Evolutionary conservation across 345 rosid species (phyloP).

Genomic region (Iberis pinnata): DNA sequence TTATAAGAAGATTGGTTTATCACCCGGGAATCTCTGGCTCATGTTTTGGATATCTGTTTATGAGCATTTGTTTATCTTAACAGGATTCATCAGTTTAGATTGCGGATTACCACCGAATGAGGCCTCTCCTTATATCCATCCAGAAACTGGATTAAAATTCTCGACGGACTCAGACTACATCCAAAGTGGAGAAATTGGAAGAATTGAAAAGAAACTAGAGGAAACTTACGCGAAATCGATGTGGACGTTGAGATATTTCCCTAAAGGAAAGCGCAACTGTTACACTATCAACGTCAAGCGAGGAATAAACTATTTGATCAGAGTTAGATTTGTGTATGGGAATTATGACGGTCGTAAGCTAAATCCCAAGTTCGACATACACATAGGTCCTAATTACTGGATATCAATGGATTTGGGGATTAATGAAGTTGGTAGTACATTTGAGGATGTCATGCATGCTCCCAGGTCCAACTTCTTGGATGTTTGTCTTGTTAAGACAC

Average conservation of each 20-base stretch:
- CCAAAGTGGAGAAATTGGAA: neutral
- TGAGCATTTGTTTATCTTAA: too few relatives aligned
- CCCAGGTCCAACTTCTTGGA: slow-evolving; percentile 4
- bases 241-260: slow-evolving; percentile 28
- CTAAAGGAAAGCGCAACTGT: slow-evolving; percentile 36
- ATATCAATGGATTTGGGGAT: neutral
- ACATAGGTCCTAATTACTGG: slow-evolving; percentile 34
- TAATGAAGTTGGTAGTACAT: neutral
- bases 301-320: too few relatives aligned
- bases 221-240: too few relatives aligned
- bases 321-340: slow-evolving; percentile 23
- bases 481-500: slow-evolving; percentile 36
- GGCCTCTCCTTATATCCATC: too few relatives aligned
- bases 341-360: slow-evolving; percentile 23
- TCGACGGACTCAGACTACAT: neutral
- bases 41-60: too few relatives aligned
- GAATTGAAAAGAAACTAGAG: neutral
- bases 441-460: slow-evolving; percentile 26
- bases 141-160: too few relatives aligned
- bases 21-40: too few relatives aligned
- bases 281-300: slow-evolving; percentile 22
- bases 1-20: too few relatives aligned
- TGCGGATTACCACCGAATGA: too few relatives aligned
- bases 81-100: too few relatives aligned
- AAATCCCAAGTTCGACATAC: slow-evolving; percentile 24